phyloP scores from a whole-genome alignment of 768 basidiomycete genomes.

The Sporobolomyces phaffii region DNA sequence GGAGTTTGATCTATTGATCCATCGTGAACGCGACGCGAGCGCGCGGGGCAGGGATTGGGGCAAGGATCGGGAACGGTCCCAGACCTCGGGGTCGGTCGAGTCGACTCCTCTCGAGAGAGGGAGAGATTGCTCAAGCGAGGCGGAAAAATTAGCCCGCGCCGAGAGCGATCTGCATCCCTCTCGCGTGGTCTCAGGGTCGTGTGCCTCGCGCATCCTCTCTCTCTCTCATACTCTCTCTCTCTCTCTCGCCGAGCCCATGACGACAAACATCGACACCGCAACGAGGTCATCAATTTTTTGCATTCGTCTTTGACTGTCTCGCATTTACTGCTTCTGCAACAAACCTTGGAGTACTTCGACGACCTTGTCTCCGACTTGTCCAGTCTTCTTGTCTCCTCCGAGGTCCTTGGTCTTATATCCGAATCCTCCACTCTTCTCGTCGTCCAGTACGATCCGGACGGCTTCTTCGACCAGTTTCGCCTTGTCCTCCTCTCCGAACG shows the following conservation, averaged over 20 bases:
- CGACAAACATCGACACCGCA: too few species aligned
- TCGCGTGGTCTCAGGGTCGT: too few species aligned
- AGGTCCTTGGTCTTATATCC: conserved; percentile 81
- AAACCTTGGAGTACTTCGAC: conserved; percentile 53
- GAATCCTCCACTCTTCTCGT: conserved; percentile 60
- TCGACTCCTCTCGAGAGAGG: too few species aligned
- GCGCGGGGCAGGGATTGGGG: neutral
- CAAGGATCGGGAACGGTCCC: too few species aligned
- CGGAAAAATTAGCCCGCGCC: too few species aligned
- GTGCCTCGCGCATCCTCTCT: too few species aligned
- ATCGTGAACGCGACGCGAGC: neutral
- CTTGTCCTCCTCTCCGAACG: conserved; percentile 76
- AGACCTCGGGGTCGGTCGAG: neutral
- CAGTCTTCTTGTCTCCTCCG: conserved; percentile 68
- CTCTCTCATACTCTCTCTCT: too few species aligned
- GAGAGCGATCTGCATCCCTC: too few species aligned
- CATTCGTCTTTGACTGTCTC: too few species aligned
- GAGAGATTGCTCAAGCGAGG: too few species aligned
- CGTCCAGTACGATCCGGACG: conserved; percentile 83
- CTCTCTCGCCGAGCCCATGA: too few species aligned
- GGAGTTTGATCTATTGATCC: neutral
- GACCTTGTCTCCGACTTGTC: conserved; percentile 75
- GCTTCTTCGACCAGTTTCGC: conserved; percentile 81
- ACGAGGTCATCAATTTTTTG: too few species aligned
- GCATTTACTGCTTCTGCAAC: conserved; percentile 32